Conservation (phyloP, 2,329 filamentous ascomycete genomes). For the Talaromyces sp. region DNA sequence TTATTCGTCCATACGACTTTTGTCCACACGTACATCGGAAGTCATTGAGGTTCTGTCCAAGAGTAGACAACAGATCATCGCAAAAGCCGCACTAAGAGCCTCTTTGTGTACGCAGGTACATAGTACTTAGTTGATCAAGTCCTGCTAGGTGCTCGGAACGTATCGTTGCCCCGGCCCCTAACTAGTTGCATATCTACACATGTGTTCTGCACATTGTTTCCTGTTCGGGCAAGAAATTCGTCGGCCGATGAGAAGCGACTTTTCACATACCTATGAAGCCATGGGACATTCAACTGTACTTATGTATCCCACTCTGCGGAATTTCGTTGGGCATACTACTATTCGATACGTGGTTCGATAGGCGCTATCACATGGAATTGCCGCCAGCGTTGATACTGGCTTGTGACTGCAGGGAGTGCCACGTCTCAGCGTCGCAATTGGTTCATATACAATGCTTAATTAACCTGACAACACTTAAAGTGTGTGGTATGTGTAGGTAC, state of each 20-base stretch:
- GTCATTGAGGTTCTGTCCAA: neutral
- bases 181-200: too few species aligned
- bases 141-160: neutral
- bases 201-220: neutral
- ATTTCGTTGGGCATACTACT: neutral
- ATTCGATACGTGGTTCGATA: neutral
- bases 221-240: neutral
- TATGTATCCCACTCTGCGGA: neutral
- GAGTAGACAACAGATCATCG: neutral
- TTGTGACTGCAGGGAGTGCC: neutral
- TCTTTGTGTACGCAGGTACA: neutral
- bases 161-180: neutral
- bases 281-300: neutral
- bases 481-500: too few species aligned
- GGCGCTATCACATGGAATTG: neutral
- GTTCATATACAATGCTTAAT: neutral
- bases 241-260: neutral
- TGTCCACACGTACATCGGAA: neutral
- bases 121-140: neutral
- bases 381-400: neutral
- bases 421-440: neutral
- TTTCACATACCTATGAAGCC: neutral
- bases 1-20: neutral
- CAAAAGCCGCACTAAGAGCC: neutral
- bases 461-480: too few species aligned